phyloP scores from a whole-genome alignment of 1,284 basidiomycete species.

The Moesziomyces antarcticus region DNA sequence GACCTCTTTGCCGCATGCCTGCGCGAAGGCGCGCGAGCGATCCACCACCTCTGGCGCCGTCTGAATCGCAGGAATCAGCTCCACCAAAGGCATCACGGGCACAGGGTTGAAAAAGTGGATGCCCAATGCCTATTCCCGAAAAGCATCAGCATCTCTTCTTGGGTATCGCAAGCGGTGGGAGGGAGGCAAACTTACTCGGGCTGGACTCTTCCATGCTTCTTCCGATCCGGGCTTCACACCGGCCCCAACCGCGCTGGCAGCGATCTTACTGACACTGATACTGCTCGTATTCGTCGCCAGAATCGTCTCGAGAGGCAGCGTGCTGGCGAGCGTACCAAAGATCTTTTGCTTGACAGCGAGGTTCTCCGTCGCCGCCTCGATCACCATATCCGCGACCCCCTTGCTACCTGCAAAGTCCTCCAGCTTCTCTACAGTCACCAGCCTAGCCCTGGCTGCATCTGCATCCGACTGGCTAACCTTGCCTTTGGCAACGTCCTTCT shows the following conservation, averaged over 20 bases:
- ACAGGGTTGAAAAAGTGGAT: slow-evolving; percentile 92
- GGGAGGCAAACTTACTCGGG: slow-evolving; percentile 29
- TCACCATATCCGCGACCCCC: slow-evolving; percentile 86
- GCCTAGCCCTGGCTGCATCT: slow-evolving; percentile 74
- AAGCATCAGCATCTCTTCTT: no score
- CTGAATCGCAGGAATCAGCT: slow-evolving; percentile 91
- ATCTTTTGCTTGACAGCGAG: slow-evolving; percentile 82
- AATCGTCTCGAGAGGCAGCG: slow-evolving; percentile 79
- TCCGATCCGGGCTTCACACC: slow-evolving; percentile 48
- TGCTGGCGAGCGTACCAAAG: slow-evolving; percentile 78
- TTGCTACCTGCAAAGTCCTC: slow-evolving; percentile 47
- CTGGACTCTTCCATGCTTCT: slow-evolving; percentile 49
- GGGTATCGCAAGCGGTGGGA: not conserved
- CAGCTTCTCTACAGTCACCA: slow-evolving; percentile 38
- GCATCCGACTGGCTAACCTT: slow-evolving; percentile 78
- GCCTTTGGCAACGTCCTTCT: slow-evolving; percentile 88
- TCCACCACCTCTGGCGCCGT: slow-evolving; percentile 81
- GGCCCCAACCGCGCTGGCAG: slow-evolving; percentile 70
- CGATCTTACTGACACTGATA: slow-evolving; percentile 93
- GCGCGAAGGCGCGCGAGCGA: slow-evolving; percentile 82
- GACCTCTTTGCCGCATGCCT: slow-evolving; percentile 82
- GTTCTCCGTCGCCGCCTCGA: slow-evolving; percentile 93
- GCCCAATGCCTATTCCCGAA: slow-evolving; percentile 69
- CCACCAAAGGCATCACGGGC: slow-evolving; percentile 81
- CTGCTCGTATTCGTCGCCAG: slow-evolving; percentile 93